Evolutionary conservation across 495 filamentous ascomycete species (phyloP), one percentile per base, ranked within the genome.

Genomic region (Penicillium subrubescens): DNA sequence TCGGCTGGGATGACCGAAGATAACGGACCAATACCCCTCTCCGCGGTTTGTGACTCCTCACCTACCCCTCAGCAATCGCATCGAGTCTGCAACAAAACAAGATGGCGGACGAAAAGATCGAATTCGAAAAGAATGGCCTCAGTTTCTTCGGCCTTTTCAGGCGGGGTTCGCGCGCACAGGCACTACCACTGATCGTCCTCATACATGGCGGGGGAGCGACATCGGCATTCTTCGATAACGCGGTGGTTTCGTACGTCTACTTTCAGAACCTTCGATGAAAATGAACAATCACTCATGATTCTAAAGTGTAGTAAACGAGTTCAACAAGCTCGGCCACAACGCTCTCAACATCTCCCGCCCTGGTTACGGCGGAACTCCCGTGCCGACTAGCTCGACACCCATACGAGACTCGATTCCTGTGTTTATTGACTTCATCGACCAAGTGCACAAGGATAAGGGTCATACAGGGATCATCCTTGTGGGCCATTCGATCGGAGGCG

Each of bases 191-290:
- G 33, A 35, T 56, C 29, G 53, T 56, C 34, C 53, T 56, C 15
- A 34, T 56, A 10, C 53, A 56, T 8, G 53, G 53, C 33, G 53
- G 53, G 53, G 53, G 53, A 56, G 53, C 53, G n/a, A 56, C 53
- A 23, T 35, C 53, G 31, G 53, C 53, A 2, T 56, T 35, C 21
- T 56, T 56, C 21, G 53, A 56, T 39, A 56, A 56, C n/a, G 3
- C 17, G 3, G 53, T 56, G 31, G 25, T 56, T n/a, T 56, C 53
- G 53, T 56, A 37, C 21, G 53, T 56, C 12, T 39, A n/a, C 17
- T 8, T 3, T 8, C 17, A 6, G 17, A 0, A 56, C 4, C n/a
- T 5, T 25, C 17, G 2, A 14, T 25, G 33, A 23, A 1, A 39
- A 15, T 17, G 14, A 39, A 56, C 17, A 14, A 23, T 5, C 0